A percentile compares a stretch with the other conserved stretches of the same genome.
These are phyloP conservation scores for Staphylotrichum tortipilum DNA, from an alignment of 495 filamentous ascomycete genomes.

Conservation along the genomic window DNA sequence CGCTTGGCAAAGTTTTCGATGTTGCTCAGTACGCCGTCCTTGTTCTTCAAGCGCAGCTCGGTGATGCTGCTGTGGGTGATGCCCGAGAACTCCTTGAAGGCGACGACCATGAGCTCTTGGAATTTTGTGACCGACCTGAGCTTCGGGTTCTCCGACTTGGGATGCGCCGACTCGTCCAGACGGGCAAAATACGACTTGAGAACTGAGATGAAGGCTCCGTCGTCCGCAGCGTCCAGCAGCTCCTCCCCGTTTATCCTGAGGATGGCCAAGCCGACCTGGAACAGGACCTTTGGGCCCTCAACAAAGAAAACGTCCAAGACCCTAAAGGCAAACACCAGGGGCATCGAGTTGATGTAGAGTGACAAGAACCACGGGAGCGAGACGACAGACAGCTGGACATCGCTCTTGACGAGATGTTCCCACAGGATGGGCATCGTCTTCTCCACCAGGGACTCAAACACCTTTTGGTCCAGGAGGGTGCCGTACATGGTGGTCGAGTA, in stretches of 20 bases:
- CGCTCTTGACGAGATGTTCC: constrained; percentile 90
- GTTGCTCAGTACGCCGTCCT: constrained; percentile 80
- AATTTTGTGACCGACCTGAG: constrained; percentile 87
- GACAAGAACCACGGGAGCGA: constrained; percentile 97
- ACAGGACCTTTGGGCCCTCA: constrained; percentile 93
- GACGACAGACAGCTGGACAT: constrained; percentile 97
- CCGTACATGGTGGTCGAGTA: constrained; percentile 99
- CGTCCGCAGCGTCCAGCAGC: constrained; percentile 87
- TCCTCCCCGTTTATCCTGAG: constrained; percentile 97
- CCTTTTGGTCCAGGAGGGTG: constrained; percentile 88
- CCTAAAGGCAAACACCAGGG: constrained; percentile 89
- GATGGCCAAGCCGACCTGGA: constrained; percentile 93
- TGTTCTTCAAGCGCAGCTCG: constrained; percentile 84
- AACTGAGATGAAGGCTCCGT: constrained; percentile 93
- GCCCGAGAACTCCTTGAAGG: constrained; percentile 92
- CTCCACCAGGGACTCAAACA: constrained; percentile 94
- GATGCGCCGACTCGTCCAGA: constrained; percentile 91
- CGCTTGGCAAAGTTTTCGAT: constrained; percentile 97
- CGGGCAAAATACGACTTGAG: constrained; percentile 90
- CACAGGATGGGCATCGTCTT: constrained; percentile 98
- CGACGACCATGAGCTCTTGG: constrained; percentile 96
- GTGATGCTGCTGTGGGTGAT: constrained; percentile 89
- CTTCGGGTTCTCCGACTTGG: constrained; percentile 87
- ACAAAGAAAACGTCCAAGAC: constrained; percentile 97
- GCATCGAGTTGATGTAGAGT: constrained; percentile 98